Base-by-base conservation (phyloP, 371 early-diverging fungal species). In the Rhizopus delemar region DNA sequence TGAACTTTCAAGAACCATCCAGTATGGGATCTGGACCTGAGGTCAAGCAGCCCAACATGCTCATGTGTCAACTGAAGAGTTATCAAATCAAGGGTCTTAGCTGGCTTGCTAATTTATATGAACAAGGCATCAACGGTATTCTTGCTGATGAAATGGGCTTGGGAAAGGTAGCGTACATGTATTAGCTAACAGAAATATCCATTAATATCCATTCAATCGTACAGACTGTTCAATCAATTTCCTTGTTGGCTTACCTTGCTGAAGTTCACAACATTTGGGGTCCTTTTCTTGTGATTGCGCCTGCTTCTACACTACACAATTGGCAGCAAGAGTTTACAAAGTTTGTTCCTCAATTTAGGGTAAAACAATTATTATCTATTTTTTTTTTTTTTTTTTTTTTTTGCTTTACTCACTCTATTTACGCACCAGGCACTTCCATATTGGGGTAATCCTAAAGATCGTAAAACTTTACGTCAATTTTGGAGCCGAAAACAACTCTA, bases 41-140 rank as follows among this genome's bases (percentile, higher is more conserved):
- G 60, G 85, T 91, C 46, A 71, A 84, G 39, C 95, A 96, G 71
- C 97, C 97, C 12, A 81, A 77, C 32, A 92, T 96, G 86, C 79
- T 98, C 34, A 91, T 90, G 79, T 92, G 93, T 63, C 85, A 87
- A 62, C 82, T 98, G 11, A 96, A 94, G 69, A 86, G 89, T 41
- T 96, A 99, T 73, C 99, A 99, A 75, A 75, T 99, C 50, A 94
- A 98, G 75, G 99, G 99, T 22, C 83, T 99, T 29, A 96, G 95
- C 71, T 99, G 99, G 99, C 86, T 99, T 13, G 91, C 93, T 29
- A 95, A 92, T 70, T 73, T 98, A 69, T 96, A 96, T 66, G 94
- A 97, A 58, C 94, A 95, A 68, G 97, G 96, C 53, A 97, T 99
- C 72, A 98, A 97, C 74, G 95, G 98, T 55, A 97, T 99, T 67